A percentile compares a stretch with the other conserved stretches of the same genome.
phyloP scores from a whole-genome alignment of 805 yeast genomes.

The Pichia nanzhaoensis region DNA sequence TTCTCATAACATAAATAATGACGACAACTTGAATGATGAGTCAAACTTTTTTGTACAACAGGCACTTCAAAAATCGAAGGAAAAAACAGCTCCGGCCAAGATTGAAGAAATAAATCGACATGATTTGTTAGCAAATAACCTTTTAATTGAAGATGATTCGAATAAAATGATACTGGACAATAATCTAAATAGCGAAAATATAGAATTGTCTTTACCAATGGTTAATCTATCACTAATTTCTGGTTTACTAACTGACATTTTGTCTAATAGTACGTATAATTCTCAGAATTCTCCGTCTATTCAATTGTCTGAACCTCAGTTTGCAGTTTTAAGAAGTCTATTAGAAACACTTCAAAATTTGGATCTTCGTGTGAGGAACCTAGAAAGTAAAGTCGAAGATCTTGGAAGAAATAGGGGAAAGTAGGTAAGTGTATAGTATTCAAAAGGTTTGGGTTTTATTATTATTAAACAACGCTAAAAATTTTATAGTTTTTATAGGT shows the following conservation, averaged over 20 bases:
- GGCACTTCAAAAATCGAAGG: neutral
- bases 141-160: neutral
- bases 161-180: neutral
- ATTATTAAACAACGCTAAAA: neutral
- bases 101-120: neutral
- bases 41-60: conserved; percentile 8
- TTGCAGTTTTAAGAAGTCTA: neutral
- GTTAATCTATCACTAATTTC: conserved; percentile 7
- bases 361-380: neutral
- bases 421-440: neutral
- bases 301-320: conserved; percentile 3
- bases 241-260: conserved; percentile 4
- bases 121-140: neutral
- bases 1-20: neutral
- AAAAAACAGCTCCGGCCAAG: neutral
- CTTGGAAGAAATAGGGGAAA: neutral
- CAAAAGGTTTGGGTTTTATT: neutral
- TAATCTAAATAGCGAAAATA: neutral
- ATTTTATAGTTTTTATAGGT: too few relatives aligned
- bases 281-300: neutral
- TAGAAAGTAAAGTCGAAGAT: neutral
- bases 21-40: neutral
- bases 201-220: neutral
- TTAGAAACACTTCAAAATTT: conserved; percentile 5
- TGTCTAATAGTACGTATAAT: conserved; percentile 2